A percentile compares a stretch with the other conserved stretches of the same genome.
phyloP scores from a whole-genome alignment of 371 early-diverging fungal genomes.

The Zopfochytrium polystomum region DNA sequence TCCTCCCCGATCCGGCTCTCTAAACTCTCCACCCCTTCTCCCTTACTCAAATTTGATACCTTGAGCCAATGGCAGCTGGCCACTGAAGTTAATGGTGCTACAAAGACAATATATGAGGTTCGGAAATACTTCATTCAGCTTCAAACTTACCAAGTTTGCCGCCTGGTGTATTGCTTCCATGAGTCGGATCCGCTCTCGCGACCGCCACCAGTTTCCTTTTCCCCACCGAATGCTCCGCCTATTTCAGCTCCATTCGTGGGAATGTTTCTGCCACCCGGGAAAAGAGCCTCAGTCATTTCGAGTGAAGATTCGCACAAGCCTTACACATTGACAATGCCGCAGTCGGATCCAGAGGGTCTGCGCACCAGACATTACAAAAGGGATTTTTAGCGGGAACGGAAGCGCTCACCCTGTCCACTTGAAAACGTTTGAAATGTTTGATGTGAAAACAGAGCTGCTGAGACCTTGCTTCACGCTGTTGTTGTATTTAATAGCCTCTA shows the following conservation, averaged over 20 bases:
- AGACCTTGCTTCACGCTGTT: conserved; percentile 91
- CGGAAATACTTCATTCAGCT: no score
- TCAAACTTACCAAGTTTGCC: no score
- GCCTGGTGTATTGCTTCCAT: conserved; percentile 90
- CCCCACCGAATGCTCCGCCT: conserved; percentile 97
- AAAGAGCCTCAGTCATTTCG: no score
- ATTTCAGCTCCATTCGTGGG: conserved; percentile 98
- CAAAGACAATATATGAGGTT: no score
- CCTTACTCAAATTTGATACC: conserved; percentile 89
- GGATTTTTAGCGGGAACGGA: conserved; percentile 1
- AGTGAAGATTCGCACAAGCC: no score
- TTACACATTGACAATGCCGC: conserved; percentile 93
- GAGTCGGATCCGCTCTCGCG: conserved; percentile 91
- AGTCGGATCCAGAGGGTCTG: conserved; percentile 87
- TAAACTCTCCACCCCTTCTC: no score
- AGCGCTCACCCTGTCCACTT: conserved; percentile 76
- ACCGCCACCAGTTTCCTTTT: conserved; percentile 96
- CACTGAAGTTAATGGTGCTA: no score
- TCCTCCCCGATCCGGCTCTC: no score
- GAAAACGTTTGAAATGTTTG: conserved; percentile 77
- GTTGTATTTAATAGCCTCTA: conserved; percentile 86
- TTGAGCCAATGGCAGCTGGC: conserved; percentile 88
- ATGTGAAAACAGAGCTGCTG: conserved; percentile 85
- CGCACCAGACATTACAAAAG: not conserved
- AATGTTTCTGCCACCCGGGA: no score